Percentiles rank a stretch among this genome's conserved stretches.
Evolutionary conservation across 2,329 filamentous ascomycete genomes (phyloP).

Genomic region (Trichoderma sp.): DNA sequence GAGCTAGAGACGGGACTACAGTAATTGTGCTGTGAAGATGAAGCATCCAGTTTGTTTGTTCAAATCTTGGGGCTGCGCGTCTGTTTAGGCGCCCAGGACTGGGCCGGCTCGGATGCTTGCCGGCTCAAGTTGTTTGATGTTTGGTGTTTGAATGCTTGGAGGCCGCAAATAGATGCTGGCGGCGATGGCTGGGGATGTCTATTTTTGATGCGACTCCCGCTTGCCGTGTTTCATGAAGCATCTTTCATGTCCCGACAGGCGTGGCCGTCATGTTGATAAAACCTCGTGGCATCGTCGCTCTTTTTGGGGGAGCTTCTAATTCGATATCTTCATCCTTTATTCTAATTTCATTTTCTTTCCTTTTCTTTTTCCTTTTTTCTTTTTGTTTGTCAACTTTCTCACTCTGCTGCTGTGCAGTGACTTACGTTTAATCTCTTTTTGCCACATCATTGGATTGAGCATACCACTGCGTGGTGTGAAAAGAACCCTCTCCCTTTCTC

Average conservation of each 20-base stretch:
- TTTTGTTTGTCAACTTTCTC: not conserved
- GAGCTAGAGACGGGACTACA: not conserved
- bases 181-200: not conserved
- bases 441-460: constrained; percentile 7
- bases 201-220: constrained; percentile 1
- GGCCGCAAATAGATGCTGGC: not conserved
- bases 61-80: not conserved
- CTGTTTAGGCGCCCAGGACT: constrained; percentile 2
- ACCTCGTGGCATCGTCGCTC: not conserved
- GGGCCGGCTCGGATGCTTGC: constrained; percentile 14
- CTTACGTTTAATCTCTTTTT: not conserved
- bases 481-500: not conserved
- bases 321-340: constrained; percentile 15
- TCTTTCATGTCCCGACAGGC: not conserved
- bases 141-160: not conserved
- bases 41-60: not conserved
- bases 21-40: not conserved
- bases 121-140: not conserved
- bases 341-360: not conserved
- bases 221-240: constrained; percentile 11
- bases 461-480: constrained; percentile 21
- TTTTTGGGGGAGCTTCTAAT: not conserved
- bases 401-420: constrained; percentile 11
- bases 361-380: not conserved
- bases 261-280: constrained; percentile 7